phyloP scores from a whole-genome alignment of 805 yeast species.

The Torulaspora franciscae region DNA sequence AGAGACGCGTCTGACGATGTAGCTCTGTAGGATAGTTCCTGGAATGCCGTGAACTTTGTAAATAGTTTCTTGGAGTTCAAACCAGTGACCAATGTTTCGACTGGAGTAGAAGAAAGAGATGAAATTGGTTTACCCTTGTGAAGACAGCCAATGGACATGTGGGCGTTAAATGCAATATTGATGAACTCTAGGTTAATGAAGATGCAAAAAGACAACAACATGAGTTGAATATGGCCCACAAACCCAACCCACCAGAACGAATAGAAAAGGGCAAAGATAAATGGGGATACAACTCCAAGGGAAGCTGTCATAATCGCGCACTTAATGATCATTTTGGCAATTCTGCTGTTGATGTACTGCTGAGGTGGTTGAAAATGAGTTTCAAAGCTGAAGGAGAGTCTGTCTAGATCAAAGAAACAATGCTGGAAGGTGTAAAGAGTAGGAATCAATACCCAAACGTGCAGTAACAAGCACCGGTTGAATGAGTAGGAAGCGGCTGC shows the following conservation, averaged over 20 bases:
- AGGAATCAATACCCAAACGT: constrained; percentile 39
- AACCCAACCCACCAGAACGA: constrained; percentile 34
- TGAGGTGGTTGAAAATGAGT: constrained; percentile 39
- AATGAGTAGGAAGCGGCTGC: constrained; percentile 11
- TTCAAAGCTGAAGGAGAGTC: constrained; percentile 44
- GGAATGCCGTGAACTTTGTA: constrained; percentile 63
- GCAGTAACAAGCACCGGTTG: constrained; percentile 20
- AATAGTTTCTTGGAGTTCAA: constrained; percentile 48
- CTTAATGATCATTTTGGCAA: constrained; percentile 37
- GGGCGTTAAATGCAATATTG: constrained; percentile 57
- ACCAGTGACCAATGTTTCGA: constrained; percentile 60
- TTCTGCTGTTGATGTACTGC: constrained; percentile 26
- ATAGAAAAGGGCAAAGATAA: constrained; percentile 39
- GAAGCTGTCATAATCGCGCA: constrained; percentile 20
- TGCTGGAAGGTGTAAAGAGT: constrained; percentile 48
- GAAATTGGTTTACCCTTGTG: constrained; percentile 59
- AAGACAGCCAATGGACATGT: constrained; percentile 66
- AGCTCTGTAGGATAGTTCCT: constrained; percentile 65
- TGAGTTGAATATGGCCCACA: constrained; percentile 32
- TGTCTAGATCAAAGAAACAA: constrained; percentile 50
- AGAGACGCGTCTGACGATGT: constrained; percentile 44
- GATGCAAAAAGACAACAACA: constrained; percentile 37
- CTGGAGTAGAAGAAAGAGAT: constrained; percentile 52
- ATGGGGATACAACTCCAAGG: constrained; percentile 38
- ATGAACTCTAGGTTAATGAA: constrained; percentile 48